Percentiles rank a stretch among this genome's conserved stretches.
These are phyloP conservation scores for Fusarium algeriense DNA, from an alignment of 2,329 filamentous ascomycete genomes.

Conservation along the genomic window DNA sequence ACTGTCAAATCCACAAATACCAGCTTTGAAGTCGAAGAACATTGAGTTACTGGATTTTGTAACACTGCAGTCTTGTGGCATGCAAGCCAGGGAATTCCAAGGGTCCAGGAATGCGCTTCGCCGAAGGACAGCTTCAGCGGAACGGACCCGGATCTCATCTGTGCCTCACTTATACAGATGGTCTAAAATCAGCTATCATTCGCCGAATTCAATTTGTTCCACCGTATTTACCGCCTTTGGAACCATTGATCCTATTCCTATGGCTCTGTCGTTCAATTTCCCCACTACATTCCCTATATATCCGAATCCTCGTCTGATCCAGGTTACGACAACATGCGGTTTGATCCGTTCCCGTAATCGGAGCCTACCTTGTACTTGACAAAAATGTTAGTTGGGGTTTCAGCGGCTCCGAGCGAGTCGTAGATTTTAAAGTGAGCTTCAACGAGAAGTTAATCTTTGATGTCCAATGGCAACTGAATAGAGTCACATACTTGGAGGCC, in stretches of 20 bases:
- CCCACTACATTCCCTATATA: conserved; percentile 28
- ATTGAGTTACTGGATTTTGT: neutral
- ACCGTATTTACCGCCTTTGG: conserved; percentile 1
- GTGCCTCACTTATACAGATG: conserved; percentile 3
- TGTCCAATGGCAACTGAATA: neutral
- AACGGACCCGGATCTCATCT: neutral
- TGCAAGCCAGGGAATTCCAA: neutral
- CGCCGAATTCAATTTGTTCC: conserved; percentile 13
- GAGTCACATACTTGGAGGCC: neutral
- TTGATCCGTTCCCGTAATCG: conserved; percentile 36
- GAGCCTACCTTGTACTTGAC: conserved; percentile 7
- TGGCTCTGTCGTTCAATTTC: conserved; percentile 13
- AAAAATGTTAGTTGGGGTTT: neutral
- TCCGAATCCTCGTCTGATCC: conserved; percentile 35
- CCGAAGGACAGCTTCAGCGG: neutral
- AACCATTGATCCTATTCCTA: neutral
- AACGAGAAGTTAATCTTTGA: neutral
- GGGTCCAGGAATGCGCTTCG: neutral
- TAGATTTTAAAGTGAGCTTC: neutral
- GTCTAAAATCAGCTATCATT: conserved; percentile 7
- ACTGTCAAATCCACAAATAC: neutral
- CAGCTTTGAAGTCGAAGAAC: neutral
- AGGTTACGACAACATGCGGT: conserved; percentile 27
- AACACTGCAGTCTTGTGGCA: neutral
- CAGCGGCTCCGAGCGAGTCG: conserved; percentile 2